Base-by-base conservation (phyloP, 2,329 filamentous ascomycete genomes). In the Amphichorda felina region DNA sequence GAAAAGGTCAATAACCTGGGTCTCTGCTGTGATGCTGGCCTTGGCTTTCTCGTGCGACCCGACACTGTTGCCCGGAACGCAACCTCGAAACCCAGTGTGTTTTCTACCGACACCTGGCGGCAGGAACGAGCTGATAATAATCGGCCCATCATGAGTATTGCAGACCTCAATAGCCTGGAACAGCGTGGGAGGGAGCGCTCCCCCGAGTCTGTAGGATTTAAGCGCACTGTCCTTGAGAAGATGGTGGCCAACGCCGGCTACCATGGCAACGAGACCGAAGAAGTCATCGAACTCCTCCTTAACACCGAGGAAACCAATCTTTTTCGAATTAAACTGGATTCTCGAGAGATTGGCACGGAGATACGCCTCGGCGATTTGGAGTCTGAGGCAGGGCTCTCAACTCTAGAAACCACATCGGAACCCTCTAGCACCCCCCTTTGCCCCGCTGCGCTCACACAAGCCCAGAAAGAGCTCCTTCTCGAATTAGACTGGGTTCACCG, bases 401-500 rank as follows among this genome's bases (percentile, higher is more conserved):
- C n/a, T n/a, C n/a, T n/a, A n/a, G n/a, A n/a, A n/a, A n/a, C n/a
- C n/a, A n/a, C n/a, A n/a, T n/a, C n/a, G n/a, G n/a, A n/a, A n/a
- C n/a, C n/a, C n/a, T n/a, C n/a, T n/a, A n/a, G n/a, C n/a, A n/a
- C n/a, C n/a, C n/a, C n/a, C n/a, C n/a, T n/a, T n/a, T n/a, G n/a
- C n/a, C n/a, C n/a, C n/a, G n/a, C n/a, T n/a, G n/a, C n/a, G n/a
- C n/a, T 82, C n/a, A 72, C 70, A 1, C 63, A 63, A 39, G 63
- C 71, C n/a, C 80, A 84, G 50, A 73, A 68, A 35, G 76, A 82
- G 51, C 77, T 80, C 72, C 54, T 84, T 2, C 56, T 79, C 26
- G 78, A 83, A 50, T 72, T 75, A 4, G 70, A 76, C 35, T 82
- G 78, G 74, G 77, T 77, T 6, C 77, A 83, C 43, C 63, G 71